Base-by-base conservation (phyloP, 2,329 filamentous ascomycete genomes). In the Diaporthe batatas region DNA sequence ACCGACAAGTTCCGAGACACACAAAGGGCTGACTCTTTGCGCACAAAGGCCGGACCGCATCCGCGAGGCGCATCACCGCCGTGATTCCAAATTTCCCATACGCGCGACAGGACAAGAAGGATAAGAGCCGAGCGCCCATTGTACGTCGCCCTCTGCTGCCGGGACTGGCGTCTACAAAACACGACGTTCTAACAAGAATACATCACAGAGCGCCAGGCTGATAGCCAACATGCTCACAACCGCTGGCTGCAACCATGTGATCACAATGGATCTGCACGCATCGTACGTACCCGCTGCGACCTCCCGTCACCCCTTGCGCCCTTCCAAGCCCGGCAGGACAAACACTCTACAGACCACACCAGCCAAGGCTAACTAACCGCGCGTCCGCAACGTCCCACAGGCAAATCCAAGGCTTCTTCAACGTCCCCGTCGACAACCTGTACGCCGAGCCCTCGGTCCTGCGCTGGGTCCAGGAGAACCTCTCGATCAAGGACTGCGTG, bases 171-270 rank as follows among this genome's bases (percentile, higher is more conserved):
- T 11, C 39, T 8, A 25, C 18, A 21, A 23, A 11, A 6, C 12
- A 64, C n/a, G 53, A 34, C 5, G 6, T 34, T 21, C 53, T 62
- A 32, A 70, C 68, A 53, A 18, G 2, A 44, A 18, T 1, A 54
- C n/a, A 54, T 29, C 29, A 55, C 55, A 72, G 71, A 97, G 94
- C 54, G 96, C 96, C 29, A 97, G 96, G 83, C 88, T 98, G 70
- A 97, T 98, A 85, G 96, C 96, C 72, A 98, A 98, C 84, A 98
- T 98, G 95, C 88, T 98, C 71, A 94, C 97, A 82, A 97, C 95
- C 2, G 95, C 95, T 55, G 96, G 96, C 72, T 97, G 94, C 75
- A 77, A 79, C 73, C 78, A 79, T 72, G 92, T 97, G 81, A 98
- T 98, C 81, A 98, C 96, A 42, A 97, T 99, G 93, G 96, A 99